phyloP scores from a whole-genome alignment of 139 green algal genomes.

The Coelastrella sp. region DNA sequence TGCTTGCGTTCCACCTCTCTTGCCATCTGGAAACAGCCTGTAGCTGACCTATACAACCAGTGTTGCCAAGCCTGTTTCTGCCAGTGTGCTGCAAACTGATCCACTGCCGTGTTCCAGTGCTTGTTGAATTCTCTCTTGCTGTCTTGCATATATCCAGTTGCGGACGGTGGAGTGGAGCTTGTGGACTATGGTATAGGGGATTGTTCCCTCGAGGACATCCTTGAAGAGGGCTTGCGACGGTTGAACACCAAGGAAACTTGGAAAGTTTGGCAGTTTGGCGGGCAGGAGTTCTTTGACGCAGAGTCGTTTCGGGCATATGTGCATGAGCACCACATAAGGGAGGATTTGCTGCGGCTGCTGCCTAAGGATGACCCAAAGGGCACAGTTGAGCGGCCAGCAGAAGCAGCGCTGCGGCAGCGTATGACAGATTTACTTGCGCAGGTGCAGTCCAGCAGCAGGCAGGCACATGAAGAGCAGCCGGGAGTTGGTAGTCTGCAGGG shows the following conservation, averaged over 20 bases:
- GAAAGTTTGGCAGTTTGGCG: slow-evolving; percentile 69
- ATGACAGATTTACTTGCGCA: slow-evolving; percentile 66
- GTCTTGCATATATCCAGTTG: too few relatives aligned
- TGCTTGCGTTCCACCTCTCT: too few relatives aligned
- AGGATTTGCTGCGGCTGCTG: slow-evolving; percentile 75
- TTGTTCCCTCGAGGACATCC: slow-evolving; percentile 71
- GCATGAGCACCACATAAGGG: slow-evolving; percentile 69
- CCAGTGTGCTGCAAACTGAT: too few relatives aligned
- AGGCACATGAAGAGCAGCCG: slow-evolving; percentile 56
- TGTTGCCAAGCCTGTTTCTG: too few relatives aligned
- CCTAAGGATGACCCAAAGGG: slow-evolving; percentile 75
- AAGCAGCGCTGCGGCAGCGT: slow-evolving; percentile 77
- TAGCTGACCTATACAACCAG: too few relatives aligned
- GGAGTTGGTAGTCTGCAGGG: background rate
- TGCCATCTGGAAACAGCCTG: too few relatives aligned
- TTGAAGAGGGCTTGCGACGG: slow-evolving; percentile 75
- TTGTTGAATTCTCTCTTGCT: too few relatives aligned
- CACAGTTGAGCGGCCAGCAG: slow-evolving; percentile 75
- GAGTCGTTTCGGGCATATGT: slow-evolving; percentile 71
- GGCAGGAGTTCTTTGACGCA: slow-evolving; percentile 66
- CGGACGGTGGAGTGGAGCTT: slow-evolving; percentile 47
- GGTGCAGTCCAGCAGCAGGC: slow-evolving; percentile 51
- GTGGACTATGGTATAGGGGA: slow-evolving; percentile 54
- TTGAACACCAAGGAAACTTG: slow-evolving; percentile 66
- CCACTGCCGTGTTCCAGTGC: too few relatives aligned